phyloP scores from a whole-genome alignment of 208 protist genomes.

The Sergeia podlipaevii region DNA sequence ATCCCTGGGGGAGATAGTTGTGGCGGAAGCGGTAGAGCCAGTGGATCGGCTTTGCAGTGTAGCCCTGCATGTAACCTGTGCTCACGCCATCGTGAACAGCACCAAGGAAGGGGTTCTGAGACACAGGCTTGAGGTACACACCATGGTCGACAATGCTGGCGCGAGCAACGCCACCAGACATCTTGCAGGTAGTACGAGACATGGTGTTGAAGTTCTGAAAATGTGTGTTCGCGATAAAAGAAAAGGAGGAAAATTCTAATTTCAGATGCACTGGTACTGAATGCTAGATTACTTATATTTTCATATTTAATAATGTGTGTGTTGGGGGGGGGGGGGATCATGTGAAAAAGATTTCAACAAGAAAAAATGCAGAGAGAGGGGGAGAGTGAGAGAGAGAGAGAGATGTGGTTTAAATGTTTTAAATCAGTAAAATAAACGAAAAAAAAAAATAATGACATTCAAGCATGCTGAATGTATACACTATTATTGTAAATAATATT shows the following conservation, averaged over 20 bases:
- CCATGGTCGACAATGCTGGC: constrained; percentile 71
- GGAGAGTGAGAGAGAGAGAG: not conserved
- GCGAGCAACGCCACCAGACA: constrained; percentile 54
- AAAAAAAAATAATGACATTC: not conserved
- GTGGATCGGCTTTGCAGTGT: constrained; percentile 51
- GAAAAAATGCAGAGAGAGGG: constrained; percentile 1
- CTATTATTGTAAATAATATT: constrained; percentile 1
- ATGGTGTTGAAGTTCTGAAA: constrained; percentile 15
- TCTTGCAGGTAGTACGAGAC: constrained; percentile 48
- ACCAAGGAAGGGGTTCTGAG: constrained; percentile 66
- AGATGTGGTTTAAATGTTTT: no score
- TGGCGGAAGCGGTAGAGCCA: constrained; percentile 88
- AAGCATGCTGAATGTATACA: not conserved
- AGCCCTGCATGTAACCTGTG: constrained; percentile 75
- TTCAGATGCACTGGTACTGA: no score
- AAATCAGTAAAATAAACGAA: no score
- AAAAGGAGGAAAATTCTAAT: constrained; percentile 1
- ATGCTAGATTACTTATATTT: no score
- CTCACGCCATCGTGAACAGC: constrained; percentile 67
- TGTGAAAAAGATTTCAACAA: not conserved
- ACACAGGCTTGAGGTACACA: constrained; percentile 69
- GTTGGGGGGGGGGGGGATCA: no score
- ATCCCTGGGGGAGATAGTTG: constrained; percentile 66
- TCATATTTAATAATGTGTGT: no score
- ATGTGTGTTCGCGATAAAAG: not conserved